phyloP scores from a whole-genome alignment of 1,284 basidiomycete genomes.

The Sporisorium scitamineum region DNA sequence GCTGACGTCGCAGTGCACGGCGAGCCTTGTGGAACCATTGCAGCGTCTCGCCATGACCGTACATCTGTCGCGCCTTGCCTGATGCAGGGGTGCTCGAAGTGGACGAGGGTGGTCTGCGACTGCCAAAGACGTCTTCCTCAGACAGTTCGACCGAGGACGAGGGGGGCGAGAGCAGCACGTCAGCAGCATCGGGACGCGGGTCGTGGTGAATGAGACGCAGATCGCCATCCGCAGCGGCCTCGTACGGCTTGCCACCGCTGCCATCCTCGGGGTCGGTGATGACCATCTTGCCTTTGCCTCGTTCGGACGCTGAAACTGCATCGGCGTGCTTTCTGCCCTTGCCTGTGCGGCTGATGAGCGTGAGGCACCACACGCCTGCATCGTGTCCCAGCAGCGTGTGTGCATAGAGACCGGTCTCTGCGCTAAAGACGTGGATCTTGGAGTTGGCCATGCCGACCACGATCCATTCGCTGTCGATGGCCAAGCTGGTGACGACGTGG shows the following conservation, averaged over 20 bases:
- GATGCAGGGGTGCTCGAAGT: slow-evolving; percentile 18
- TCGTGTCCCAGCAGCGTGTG: slow-evolving; percentile 87
- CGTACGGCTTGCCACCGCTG: slow-evolving; percentile 47
- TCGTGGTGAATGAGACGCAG: slow-evolving; percentile 56
- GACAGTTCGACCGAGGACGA: slow-evolving; percentile 19
- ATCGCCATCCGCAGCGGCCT: slow-evolving; percentile 51
- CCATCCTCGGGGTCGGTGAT: slow-evolving; percentile 52
- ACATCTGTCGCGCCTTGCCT: slow-evolving; percentile 27
- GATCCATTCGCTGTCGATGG: slow-evolving; percentile 85
- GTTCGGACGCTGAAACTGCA: slow-evolving; percentile 8
- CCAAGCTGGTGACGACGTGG: slow-evolving; percentile 83
- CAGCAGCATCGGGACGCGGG: slow-evolving; percentile 48
- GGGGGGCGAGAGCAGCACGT: slow-evolving; percentile 36
- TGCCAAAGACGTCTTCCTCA: slow-evolving; percentile 26
- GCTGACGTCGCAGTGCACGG: slow-evolving; percentile 42
- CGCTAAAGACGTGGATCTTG: slow-evolving; percentile 88
- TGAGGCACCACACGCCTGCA: slow-evolving; percentile 90
- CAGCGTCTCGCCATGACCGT: slow-evolving; percentile 45
- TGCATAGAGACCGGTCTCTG: slow-evolving; percentile 80
- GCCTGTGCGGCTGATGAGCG: slow-evolving; percentile 73
- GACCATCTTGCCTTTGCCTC: slow-evolving; percentile 51
- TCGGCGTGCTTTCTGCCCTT: slow-evolving; percentile 14
- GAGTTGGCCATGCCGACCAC: slow-evolving; percentile 90
- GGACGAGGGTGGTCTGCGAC: slow-evolving; percentile 17
- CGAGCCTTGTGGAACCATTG: slow-evolving; percentile 59